Evolutionary conservation across 768 basidiomycete species (phyloP).

Genomic region (Sistotremastrum niveocremeum): DNA sequence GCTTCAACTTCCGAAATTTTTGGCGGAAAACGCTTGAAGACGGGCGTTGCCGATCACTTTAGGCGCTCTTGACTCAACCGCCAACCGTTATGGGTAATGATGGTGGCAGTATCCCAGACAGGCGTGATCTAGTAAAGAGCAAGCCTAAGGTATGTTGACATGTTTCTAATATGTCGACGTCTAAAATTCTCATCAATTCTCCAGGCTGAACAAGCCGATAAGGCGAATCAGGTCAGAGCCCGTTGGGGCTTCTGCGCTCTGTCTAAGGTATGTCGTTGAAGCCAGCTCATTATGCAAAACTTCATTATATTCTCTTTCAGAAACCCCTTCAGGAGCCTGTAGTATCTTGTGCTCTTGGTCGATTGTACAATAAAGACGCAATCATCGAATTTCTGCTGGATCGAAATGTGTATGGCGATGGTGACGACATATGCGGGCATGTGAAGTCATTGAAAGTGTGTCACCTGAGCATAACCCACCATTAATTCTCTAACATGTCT

Average conservation of each 20-base stretch:
- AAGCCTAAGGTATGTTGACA: slow-evolving; percentile 45
- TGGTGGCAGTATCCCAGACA: slow-evolving; percentile 78
- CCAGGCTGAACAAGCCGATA: slow-evolving; percentile 79
- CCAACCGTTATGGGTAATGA: slow-evolving; percentile 60
- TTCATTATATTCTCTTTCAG: slow-evolving; percentile 22
- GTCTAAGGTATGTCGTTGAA: slow-evolving; percentile 58
- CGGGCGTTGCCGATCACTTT: too few species aligned
- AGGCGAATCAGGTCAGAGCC: slow-evolving; percentile 76
- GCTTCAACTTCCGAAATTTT: too few species aligned
- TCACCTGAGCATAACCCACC: neutral
- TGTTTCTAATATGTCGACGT: neutral
- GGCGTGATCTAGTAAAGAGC: slow-evolving; percentile 61
- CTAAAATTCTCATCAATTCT: neutral
- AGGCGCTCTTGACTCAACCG: too few species aligned
- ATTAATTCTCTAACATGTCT: neutral
- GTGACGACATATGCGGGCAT: slow-evolving; percentile 84
- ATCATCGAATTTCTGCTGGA: slow-evolving; percentile 85
- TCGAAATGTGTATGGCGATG: slow-evolving; percentile 75
- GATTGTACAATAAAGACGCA: slow-evolving; percentile 93
- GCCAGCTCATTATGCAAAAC: slow-evolving; percentile 1
- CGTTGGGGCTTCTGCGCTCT: slow-evolving; percentile 90
- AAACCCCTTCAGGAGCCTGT: slow-evolving; percentile 77
- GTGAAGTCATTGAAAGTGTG: slow-evolving; percentile 80
- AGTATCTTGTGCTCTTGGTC: slow-evolving; percentile 85
- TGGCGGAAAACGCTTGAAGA: too few species aligned